Base-by-base conservation (phyloP, 495 filamentous ascomycete genomes). In the Aspergillus campestris region DNA sequence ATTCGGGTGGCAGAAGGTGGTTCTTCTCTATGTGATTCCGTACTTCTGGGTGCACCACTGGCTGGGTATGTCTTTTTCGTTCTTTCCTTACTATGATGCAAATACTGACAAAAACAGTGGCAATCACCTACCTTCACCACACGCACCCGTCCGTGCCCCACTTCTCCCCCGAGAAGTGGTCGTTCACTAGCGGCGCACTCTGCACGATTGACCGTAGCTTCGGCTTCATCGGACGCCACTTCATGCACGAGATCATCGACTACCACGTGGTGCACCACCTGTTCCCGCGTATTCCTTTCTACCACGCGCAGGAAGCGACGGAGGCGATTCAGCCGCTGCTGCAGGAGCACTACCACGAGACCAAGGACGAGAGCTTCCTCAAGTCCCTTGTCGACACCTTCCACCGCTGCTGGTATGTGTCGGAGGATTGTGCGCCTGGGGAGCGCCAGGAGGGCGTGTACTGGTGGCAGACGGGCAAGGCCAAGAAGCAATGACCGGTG, bases 211-310 rank as follows among this genome's bases (percentile, higher is more conserved):
- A 94, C 57, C 85, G 87, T 50, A 83, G 89, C 57, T 87, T 90
- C 52, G 86, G 86, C 45, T 90, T 89, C 67, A 81, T 88, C 56
- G 87, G 87, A 34, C 83, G 84, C 47, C 77, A 81, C 51, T 72
- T 94, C 51, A 75, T 94, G 66, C 87, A 94, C 71, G 84, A 86
- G 57, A 90, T 91, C 60, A 83, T 90, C 63, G 87, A 91, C 68
- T 87, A 84, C 29, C 87, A 92, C 68, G 87, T 94, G 42, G 73
- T 89, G 34, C 87, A 94, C 70, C 87, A 92, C 72, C 85, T 87
- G 59, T 78, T 90, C 51, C 80, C 77, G 61, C 79, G 74, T 51
- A 92, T 91, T 46, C 87, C 87, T 41, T 90, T 90, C 67, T 90
- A 92, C 70, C 77, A 91, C 55, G 86, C 87, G 51, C 86, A 90